Percentiles rank a stretch among this genome's conserved stretches.
Conservation (phyloP, 2,329 filamentous ascomycete genomes). For the Sporothrix euskadiensis region DNA sequence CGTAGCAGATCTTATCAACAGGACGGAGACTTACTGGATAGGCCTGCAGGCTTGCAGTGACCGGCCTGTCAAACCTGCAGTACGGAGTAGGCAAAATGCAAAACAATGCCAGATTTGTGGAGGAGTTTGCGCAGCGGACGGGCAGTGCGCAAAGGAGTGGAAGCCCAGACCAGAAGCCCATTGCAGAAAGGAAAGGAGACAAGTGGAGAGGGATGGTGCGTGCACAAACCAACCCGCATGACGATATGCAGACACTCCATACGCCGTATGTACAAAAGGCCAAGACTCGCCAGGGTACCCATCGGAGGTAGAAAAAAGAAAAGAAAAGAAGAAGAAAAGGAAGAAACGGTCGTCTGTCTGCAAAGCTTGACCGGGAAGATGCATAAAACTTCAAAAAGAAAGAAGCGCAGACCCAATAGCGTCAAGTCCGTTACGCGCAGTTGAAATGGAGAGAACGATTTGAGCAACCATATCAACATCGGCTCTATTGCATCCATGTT, state of each 20-base stretch:
- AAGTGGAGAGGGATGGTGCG: background rate
- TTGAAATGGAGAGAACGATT: background rate
- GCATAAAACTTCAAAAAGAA: background rate
- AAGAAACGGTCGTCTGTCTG: background rate
- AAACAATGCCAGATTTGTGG: background rate
- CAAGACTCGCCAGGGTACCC: background rate
- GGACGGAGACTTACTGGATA: background rate
- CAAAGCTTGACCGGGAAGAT: background rate
- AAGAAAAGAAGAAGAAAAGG: background rate
- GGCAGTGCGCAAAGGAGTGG: background rate
- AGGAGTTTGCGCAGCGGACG: background rate
- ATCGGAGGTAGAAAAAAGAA: too few relatives aligned
- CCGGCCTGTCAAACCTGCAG: background rate
- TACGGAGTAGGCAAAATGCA: background rate
- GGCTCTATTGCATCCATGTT: background rate
- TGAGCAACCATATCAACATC: background rate
- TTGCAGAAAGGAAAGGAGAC: background rate
- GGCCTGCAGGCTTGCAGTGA: background rate
- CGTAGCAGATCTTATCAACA: background rate
- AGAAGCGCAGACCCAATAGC: too few relatives aligned
- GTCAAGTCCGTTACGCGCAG: too few relatives aligned
- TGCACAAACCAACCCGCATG: conserved; percentile 1
- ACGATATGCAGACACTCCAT: background rate
- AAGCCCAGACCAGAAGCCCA: background rate
- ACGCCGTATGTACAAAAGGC: background rate